Evolutionary conservation across 306 rosid species (phyloP).

Genomic region (Psophocarpus tetragonolobus): DNA sequence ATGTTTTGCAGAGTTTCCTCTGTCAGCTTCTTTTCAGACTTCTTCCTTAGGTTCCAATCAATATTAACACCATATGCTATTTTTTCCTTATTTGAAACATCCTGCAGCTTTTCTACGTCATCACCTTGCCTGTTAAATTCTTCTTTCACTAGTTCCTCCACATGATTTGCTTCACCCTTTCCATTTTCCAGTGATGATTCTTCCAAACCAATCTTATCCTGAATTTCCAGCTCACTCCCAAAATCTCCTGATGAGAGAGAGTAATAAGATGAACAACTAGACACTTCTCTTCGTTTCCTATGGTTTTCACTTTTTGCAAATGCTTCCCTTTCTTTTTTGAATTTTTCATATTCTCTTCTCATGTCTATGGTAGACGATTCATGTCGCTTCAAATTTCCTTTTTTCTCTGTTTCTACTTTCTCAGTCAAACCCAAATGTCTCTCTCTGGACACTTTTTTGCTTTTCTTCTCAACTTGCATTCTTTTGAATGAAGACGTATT

Average conservation of each 20-base stretch:
- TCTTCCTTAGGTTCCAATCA: constrained; percentile 64
- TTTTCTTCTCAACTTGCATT: constrained; percentile 43
- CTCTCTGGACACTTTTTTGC: constrained; percentile 36
- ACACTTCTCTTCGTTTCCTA: constrained; percentile 53
- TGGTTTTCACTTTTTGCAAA: constrained; percentile 41
- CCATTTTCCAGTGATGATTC: constrained; percentile 49
- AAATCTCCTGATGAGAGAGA: constrained; percentile 68
- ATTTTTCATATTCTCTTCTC: constrained; percentile 40
- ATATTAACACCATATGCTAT: constrained; percentile 39
- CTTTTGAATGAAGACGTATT: constrained; percentile 46
- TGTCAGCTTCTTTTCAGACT: constrained; percentile 62
- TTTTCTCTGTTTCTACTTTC: constrained; percentile 48
- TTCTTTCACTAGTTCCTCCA: constrained; percentile 41
- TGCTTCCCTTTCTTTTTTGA: constrained; percentile 39
- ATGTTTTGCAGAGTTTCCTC: constrained; percentile 45
- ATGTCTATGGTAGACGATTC: constrained; percentile 36
- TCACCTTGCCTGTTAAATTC: constrained; percentile 41
- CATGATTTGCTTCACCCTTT: constrained; percentile 37
- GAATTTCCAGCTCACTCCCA: constrained; percentile 64
- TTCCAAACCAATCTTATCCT: constrained; percentile 56
- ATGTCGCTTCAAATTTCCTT: constrained; percentile 32
- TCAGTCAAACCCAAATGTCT: constrained; percentile 47
- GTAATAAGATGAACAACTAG: constrained; percentile 88
- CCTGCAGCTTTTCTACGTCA: constrained; percentile 30
- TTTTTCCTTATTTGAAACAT: constrained; percentile 40